phyloP scores from a whole-genome alignment of 2,329 filamentous ascomycete genomes.

The Cercospora zeina region DNA sequence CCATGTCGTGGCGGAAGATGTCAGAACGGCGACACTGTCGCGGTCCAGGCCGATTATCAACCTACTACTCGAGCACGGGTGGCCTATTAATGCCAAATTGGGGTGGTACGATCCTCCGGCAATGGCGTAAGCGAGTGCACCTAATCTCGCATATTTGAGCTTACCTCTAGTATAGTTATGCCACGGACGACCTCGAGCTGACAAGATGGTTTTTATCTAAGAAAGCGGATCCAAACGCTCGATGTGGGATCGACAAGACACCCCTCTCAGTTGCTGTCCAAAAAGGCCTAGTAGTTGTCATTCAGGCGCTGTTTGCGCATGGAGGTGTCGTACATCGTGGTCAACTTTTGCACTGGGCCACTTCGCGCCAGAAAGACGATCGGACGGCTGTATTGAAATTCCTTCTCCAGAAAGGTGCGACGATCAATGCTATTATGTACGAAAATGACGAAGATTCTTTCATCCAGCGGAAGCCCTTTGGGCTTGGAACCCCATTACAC shows the following conservation, averaged over 20 bases:
- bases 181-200: constrained; percentile 13
- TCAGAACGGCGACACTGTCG: constrained; percentile 5
- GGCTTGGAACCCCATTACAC: constrained; percentile 18
- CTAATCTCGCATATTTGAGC: not conserved
- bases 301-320: constrained; percentile 22
- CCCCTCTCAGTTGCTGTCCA: constrained; percentile 23
- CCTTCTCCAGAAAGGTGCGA: constrained; percentile 14
- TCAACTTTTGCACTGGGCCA: constrained; percentile 24
- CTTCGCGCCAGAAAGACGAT: constrained; percentile 11
- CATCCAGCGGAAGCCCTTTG: constrained; percentile 12
- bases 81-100: constrained; percentile 15
- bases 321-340: constrained; percentile 13
- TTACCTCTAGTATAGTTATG: constrained; percentile 7
- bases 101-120: constrained; percentile 16
- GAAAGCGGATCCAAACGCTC: constrained; percentile 25
- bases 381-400: constrained; percentile 10
- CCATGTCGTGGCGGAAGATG: constrained; percentile 5
- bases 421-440: constrained; percentile 19
- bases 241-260: constrained; percentile 23
- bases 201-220: constrained; percentile 20
- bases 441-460: constrained; percentile 11
- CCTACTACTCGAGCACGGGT: constrained; percentile 14
- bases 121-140: constrained; percentile 5
- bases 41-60: constrained; percentile 6
- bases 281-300: constrained; percentile 16